Conservation (phyloP, 2,329 filamentous ascomycete species). For the Aspergillus awamori region DNA sequence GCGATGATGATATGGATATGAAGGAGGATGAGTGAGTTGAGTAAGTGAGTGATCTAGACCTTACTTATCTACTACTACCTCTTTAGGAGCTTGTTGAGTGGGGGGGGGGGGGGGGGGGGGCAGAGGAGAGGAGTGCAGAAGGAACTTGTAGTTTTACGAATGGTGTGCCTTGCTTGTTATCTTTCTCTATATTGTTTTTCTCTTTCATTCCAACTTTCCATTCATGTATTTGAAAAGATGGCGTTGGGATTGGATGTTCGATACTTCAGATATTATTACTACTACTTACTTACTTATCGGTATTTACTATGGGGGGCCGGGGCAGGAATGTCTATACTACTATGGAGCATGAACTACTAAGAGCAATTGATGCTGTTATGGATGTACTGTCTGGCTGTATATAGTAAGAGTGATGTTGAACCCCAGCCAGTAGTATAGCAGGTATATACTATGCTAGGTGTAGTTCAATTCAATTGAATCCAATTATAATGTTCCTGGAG, state of each 20-base stretch:
- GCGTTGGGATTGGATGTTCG: conserved; percentile 14
- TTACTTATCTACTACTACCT: neutral
- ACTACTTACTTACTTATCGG: neutral
- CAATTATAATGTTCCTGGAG: too few relatives aligned
- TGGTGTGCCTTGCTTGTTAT: conserved; percentile 11
- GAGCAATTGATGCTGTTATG: too few relatives aligned
- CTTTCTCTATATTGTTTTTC: conserved; percentile 21
- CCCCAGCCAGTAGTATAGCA: too few relatives aligned
- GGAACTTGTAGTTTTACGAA: conserved; percentile 11
- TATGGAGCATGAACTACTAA: too few relatives aligned
- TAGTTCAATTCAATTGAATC: too few relatives aligned
- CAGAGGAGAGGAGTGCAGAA: too few relatives aligned
- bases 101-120: neutral
- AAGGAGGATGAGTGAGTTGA: conserved; percentile 35
- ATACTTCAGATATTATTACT: neutral
- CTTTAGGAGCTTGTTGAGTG: neutral
- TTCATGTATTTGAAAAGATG: conserved; percentile 11
- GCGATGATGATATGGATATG: conserved; percentile 41
- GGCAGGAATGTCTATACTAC: too few relatives aligned
- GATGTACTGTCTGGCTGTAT: too few relatives aligned
- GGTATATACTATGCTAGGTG: too few relatives aligned
- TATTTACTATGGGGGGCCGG: too few relatives aligned
- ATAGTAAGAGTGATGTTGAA: too few relatives aligned
- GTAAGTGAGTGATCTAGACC: neutral
- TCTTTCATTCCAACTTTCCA: conserved; percentile 22